phyloP scores from a whole-genome alignment of 1,284 basidiomycete species.

The Trametes versicolor region DNA sequence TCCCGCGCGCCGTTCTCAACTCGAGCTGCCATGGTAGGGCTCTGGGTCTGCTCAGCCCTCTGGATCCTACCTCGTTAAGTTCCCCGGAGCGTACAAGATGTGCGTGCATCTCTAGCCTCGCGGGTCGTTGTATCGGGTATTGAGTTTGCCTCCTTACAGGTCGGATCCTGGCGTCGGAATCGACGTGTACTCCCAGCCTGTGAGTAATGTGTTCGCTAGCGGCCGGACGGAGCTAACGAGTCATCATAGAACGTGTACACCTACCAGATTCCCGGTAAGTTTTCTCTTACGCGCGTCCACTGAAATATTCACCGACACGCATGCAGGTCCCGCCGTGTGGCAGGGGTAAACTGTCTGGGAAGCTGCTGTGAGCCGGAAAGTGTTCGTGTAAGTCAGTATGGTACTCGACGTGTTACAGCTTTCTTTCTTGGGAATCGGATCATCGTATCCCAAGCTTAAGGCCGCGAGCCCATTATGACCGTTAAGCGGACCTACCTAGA shows the following conservation, averaged over 20 bases:
- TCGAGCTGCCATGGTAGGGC: slow-evolving; percentile 23
- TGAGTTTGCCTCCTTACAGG: slow-evolving; percentile 22
- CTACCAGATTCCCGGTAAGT: slow-evolving; percentile 48
- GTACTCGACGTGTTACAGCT: neutral
- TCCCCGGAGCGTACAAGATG: slow-evolving; percentile 50
- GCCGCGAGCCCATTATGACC: neutral
- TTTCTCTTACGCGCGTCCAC: neutral
- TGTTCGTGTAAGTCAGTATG: neutral
- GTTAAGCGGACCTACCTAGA: too few species aligned
- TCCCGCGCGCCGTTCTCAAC: neutral
- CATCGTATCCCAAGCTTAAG: too few species aligned
- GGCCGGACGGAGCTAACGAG: neutral
- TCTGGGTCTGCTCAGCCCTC: slow-evolving; percentile 45
- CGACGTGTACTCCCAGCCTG: slow-evolving; percentile 46
- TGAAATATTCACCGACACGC: neutral
- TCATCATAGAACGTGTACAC: slow-evolving; percentile 39
- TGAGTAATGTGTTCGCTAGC: slow-evolving; percentile 1
- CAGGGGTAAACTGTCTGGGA: slow-evolving; percentile 29
- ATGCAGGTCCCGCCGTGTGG: slow-evolving; percentile 41
- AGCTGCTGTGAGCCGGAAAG: neutral
- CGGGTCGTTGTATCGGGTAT: neutral
- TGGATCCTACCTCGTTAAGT: slow-evolving; percentile 46
- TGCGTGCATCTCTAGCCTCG: neutral
- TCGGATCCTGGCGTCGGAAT: slow-evolving; percentile 49
- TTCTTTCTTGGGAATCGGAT: neutral